Percentiles rank a stretch among this genome's conserved stretches.
phyloP scores from a whole-genome alignment of 805 yeast species.

The Grigorovia transvaalensis region DNA sequence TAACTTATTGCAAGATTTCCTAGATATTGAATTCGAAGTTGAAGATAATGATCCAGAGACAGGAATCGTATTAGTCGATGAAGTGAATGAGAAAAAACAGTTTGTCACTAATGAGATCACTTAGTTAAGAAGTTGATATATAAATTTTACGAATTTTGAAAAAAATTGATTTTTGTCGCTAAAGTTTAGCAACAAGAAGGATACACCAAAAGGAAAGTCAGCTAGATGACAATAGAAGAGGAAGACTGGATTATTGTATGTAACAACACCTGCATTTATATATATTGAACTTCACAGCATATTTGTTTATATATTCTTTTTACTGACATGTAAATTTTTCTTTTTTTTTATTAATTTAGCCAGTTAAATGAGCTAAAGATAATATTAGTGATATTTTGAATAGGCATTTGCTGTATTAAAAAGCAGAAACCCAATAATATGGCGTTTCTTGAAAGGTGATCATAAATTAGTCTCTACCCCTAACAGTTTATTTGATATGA shows the following conservation, averaged over 20 bases:
- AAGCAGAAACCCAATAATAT: slow-evolving; percentile 13
- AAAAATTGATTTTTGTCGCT: not conserved
- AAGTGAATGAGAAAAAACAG: not conserved
- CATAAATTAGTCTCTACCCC: too few relatives aligned
- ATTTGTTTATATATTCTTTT: not conserved
- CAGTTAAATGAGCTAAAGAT: not conserved
- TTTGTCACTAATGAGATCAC: not conserved
- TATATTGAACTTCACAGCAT: not conserved
- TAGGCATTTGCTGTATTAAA: slow-evolving; percentile 20
- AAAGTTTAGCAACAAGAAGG: too few relatives aligned
- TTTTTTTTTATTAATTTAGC: not conserved
- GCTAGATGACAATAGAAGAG: not conserved
- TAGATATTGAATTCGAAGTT: slow-evolving; percentile 5
- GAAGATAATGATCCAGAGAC: not conserved
- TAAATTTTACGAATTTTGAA: not conserved
- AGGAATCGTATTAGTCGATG: not conserved
- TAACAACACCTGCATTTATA: not conserved
- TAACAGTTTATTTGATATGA: too few relatives aligned
- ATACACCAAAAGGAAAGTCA: not conserved
- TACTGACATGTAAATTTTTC: not conserved
- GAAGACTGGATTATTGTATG: slow-evolving; percentile 8
- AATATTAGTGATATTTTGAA: too few relatives aligned
- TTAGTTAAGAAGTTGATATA: not conserved
- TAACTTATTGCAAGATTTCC: slow-evolving; percentile 11
- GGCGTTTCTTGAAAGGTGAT: slow-evolving; percentile 1